Evolutionary conservation across 176 grass and related monocot species (phyloP).

Genomic region (Carex pumila): DNA sequence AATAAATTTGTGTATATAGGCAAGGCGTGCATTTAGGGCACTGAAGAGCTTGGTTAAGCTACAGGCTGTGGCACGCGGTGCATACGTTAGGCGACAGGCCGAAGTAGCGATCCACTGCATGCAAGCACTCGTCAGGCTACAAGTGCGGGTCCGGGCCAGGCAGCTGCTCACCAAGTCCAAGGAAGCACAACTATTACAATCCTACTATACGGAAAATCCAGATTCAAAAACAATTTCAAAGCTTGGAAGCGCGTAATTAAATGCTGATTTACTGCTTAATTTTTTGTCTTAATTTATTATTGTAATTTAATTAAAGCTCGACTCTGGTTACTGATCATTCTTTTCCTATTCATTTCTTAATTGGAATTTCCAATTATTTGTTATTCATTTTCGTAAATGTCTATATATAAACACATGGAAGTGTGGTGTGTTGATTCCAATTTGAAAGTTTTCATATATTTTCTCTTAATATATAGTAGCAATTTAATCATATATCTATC

Average conservation of each 20-base stretch:
- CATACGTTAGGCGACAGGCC: constrained; percentile 74
- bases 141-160: constrained; percentile 59
- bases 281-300: not conserved
- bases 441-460: not conserved
- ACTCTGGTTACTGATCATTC: constrained; percentile 4
- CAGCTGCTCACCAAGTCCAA: constrained; percentile 41
- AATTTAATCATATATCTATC: not conserved
- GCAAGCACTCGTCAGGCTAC: constrained; percentile 78
- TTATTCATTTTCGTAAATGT: not conserved
- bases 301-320: not conserved
- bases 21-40: constrained; percentile 73
- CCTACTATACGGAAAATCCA: not conserved
- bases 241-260: not conserved
- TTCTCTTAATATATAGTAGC: not conserved
- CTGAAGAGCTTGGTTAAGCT: constrained; percentile 82
- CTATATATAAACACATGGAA: not conserved
- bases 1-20: constrained; percentile 26
- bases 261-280: not conserved
- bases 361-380: not conserved
- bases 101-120: constrained; percentile 78
- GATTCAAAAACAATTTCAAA: not conserved
- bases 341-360: constrained; percentile 19
- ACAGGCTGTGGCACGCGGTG: constrained; percentile 83
- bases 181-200: constrained; percentile 30
- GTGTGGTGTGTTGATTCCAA: not conserved